phyloP scores from a whole-genome alignment of 2,329 filamentous ascomycete species.

The Remersonia thermophila region DNA sequence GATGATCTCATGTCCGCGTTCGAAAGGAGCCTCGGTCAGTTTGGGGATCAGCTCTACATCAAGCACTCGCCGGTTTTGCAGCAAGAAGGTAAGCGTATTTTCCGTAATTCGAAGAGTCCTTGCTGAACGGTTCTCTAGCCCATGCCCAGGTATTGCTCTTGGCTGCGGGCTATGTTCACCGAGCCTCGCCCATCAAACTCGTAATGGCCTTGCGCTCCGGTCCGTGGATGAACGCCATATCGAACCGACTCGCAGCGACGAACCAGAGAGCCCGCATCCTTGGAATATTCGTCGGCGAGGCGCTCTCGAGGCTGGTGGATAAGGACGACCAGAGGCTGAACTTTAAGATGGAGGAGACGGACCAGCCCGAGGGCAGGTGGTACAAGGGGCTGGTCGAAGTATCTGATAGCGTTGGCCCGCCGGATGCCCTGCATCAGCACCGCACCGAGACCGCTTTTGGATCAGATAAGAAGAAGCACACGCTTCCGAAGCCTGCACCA shows the following conservation, averaged over 20 bases:
- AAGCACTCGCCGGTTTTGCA: slow-evolving; percentile 72
- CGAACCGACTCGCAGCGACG: slow-evolving; percentile 69
- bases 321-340: slow-evolving; percentile 62
- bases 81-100: slow-evolving; percentile 67
- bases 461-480: slow-evolving; percentile 7
- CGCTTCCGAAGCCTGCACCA: slow-evolving; percentile 17
- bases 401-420: slow-evolving; percentile 49
- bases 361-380: slow-evolving; percentile 59
- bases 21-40: slow-evolving; percentile 58
- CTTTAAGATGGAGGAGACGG: slow-evolving; percentile 73
- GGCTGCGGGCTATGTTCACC: slow-evolving; percentile 61
- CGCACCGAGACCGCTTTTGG: slow-evolving; percentile 10
- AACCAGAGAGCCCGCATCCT: slow-evolving; percentile 67
- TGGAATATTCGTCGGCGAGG: slow-evolving; percentile 77
- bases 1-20: slow-evolving; percentile 43
- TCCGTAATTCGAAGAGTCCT: too few relatives aligned
- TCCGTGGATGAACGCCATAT: slow-evolving; percentile 64
- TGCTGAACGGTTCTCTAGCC: too few relatives aligned
- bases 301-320: slow-evolving; percentile 49
- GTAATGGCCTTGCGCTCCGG: slow-evolving; percentile 58
- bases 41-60: slow-evolving; percentile 80
- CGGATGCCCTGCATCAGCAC: slow-evolving; percentile 34
- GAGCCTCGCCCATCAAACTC: slow-evolving; percentile 52
- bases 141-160: slow-evolving; percentile 71
- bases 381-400: slow-evolving; percentile 55